A percentile compares a stretch with the other conserved stretches of the same genome.
These are phyloP conservation scores for Carpinus viminea DNA, from an alignment of 306 rosid species.

Conservation along the genomic window DNA sequence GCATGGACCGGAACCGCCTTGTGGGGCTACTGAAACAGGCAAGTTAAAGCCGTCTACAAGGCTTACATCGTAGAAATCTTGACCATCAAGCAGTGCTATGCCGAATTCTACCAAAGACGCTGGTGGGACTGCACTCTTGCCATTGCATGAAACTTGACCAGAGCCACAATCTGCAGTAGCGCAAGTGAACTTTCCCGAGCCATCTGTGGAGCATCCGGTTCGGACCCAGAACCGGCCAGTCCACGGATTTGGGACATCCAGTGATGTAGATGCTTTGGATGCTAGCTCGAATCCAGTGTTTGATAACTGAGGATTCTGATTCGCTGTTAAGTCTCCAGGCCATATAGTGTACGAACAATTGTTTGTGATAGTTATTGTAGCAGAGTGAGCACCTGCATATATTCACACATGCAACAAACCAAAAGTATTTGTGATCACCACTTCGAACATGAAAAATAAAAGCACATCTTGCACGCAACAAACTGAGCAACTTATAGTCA, in stretches of 20 bases:
- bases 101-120: conserved; percentile 39
- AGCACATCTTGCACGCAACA: no score
- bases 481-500: no score
- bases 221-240: conserved; percentile 43
- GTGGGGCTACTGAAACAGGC: conserved; percentile 29
- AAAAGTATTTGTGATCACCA: no score
- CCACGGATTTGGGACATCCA: conserved; percentile 33
- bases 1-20: conserved; percentile 32
- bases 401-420: neutral
- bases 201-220: conserved; percentile 27
- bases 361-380: conserved; percentile 31
- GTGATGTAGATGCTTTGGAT: neutral
- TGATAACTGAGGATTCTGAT: conserved; percentile 26
- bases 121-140: conserved; percentile 43
- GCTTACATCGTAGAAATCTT: conserved; percentile 43
- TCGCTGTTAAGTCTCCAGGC: conserved; percentile 40
- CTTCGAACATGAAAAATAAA: no score
- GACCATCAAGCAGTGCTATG: conserved; percentile 22
- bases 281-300: conserved; percentile 35
- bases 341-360: conserved; percentile 36
- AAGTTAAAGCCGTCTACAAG: conserved; percentile 49
- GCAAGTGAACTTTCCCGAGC: conserved; percentile 33
- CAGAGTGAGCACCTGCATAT: conserved; percentile 19
- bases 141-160: conserved; percentile 37
- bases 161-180: conserved; percentile 38